phyloP scores from a whole-genome alignment of 768 basidiomycete genomes.

The Pulveroboletus sp. region DNA sequence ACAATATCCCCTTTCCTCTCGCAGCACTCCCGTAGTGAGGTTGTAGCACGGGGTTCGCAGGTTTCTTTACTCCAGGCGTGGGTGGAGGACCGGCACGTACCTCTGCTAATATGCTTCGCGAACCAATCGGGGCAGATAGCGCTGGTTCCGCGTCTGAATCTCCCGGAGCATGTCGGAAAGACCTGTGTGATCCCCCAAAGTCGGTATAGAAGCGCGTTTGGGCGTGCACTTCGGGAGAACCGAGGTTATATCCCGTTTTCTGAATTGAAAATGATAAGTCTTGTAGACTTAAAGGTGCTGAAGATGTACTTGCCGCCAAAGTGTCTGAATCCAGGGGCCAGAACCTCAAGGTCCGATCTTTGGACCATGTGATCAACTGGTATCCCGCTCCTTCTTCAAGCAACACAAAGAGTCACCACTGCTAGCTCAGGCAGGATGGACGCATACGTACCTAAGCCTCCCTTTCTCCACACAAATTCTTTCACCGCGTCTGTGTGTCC shows the following conservation, averaged over 20 bases:
- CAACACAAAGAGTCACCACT: neutral
- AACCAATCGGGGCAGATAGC: conserved; percentile 64
- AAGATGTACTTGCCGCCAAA: conserved; percentile 49
- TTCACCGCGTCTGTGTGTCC: conserved; percentile 93
- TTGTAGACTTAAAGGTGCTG: neutral
- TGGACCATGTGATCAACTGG: conserved; percentile 75
- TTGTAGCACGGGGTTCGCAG: conserved; percentile 27
- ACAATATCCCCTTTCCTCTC: conserved; percentile 24
- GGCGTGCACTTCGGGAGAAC: conserved; percentile 23
- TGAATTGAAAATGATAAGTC: conserved; percentile 21
- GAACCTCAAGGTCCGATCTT: conserved; percentile 85
- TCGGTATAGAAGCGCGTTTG: conserved; percentile 20
- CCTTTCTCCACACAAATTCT: conserved; percentile 94
- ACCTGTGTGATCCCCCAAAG: conserved; percentile 26
- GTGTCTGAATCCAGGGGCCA: conserved; percentile 78
- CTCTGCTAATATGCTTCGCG: conserved; percentile 64
- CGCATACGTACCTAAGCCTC: conserved; percentile 43
- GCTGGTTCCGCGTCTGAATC: conserved; percentile 36
- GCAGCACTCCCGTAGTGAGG: conserved; percentile 33
- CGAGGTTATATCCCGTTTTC: conserved; percentile 46
- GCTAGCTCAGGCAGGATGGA: neutral
- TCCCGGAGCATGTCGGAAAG: conserved; percentile 54
- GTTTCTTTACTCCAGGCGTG: conserved; percentile 15
- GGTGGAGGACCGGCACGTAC: conserved; percentile 52
- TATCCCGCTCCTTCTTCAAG: conserved; percentile 47